A percentile compares a stretch with the other conserved stretches of the same genome.
phyloP scores from a whole-genome alignment of 495 filamentous ascomycete genomes.

The Aspergillus haitiensis region DNA sequence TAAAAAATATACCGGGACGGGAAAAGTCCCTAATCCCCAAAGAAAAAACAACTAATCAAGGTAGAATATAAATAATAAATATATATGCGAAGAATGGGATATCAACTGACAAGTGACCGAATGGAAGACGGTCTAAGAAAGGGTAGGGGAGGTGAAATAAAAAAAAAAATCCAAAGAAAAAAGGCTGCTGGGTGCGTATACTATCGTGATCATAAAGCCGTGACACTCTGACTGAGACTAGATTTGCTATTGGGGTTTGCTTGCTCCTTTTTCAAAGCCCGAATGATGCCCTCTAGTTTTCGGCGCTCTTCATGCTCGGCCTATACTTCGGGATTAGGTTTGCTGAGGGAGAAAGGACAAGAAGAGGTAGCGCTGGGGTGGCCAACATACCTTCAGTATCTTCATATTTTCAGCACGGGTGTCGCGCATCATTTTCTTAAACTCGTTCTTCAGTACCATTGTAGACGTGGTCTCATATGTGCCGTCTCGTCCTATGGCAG shows the following conservation, averaged over 20 bases:
- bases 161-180: background rate
- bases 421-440: slow-evolving; percentile 90
- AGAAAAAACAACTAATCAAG: slow-evolving; percentile 3
- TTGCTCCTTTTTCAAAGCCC: slow-evolving; percentile 56
- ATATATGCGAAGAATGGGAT: slow-evolving; percentile 28
- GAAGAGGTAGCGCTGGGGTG: slow-evolving; percentile 14
- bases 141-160: background rate
- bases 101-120: slow-evolving; percentile 10
- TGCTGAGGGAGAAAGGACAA: background rate
- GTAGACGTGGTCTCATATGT: slow-evolving; percentile 63
- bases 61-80: slow-evolving; percentile 20
- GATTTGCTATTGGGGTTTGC: slow-evolving; percentile 51
- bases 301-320: slow-evolving; percentile 72
- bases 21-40: slow-evolving; percentile 7
- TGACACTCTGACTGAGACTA: slow-evolving; percentile 49
- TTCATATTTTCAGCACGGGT: slow-evolving; percentile 70
- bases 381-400: slow-evolving; percentile 59
- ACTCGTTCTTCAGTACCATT: slow-evolving; percentile 74
- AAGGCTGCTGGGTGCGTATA: background rate
- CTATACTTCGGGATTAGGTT: slow-evolving; percentile 39
- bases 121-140: no score
- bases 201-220: slow-evolving; percentile 45
- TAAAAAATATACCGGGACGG: slow-evolving; percentile 17
- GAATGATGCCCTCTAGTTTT: slow-evolving; percentile 60
- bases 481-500: slow-evolving; percentile 48